phyloP scores from a whole-genome alignment of 768 basidiomycete species.

The Leccinum subgranulosum region DNA sequence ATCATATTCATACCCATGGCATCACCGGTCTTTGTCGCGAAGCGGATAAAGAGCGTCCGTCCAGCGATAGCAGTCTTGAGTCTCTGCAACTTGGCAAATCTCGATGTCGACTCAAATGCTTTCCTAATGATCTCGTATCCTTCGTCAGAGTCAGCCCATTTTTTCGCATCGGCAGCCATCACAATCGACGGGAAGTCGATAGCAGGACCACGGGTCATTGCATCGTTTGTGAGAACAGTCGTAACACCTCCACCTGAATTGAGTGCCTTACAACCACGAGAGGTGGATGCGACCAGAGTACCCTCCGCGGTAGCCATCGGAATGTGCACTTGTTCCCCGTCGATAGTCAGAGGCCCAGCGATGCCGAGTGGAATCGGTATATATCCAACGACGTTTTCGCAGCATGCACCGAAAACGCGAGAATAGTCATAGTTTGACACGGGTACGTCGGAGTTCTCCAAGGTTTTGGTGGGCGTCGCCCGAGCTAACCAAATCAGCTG shows the following conservation, averaged over 20 bases:
- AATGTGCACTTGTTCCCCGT: conserved; percentile 80
- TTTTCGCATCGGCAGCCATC: conserved; percentile 78
- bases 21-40: conserved; percentile 93
- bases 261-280: conserved; percentile 96
- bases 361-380: conserved; percentile 96
- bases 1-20: conserved; percentile 99
- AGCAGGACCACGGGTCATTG: conserved; percentile 97
- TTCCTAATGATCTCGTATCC: conserved; percentile 73
- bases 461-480: conserved; percentile 74
- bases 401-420: conserved; percentile 93
- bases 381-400: conserved; percentile 98
- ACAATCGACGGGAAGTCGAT: conserved; percentile 87
- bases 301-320: conserved; percentile 99
- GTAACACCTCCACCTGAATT: conserved; percentile 95
- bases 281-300: conserved; percentile 95
- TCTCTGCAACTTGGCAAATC: conserved; percentile 83
- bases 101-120: conserved; percentile 92
- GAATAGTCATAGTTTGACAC: conserved; percentile 88
- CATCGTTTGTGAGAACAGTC: conserved; percentile 91
- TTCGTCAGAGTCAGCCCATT: conserved; percentile 82
- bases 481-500: conserved; percentile 53
- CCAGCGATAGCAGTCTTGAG: conserved; percentile 92
- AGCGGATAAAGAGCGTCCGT: conserved; percentile 88
- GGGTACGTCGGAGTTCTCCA: conserved; percentile 83
- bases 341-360: conserved; percentile 91